These are phyloP conservation scores for Fraxinus xanthoxyloides DNA, from an alignment of 305 asterid species.

Conservation along the genomic window DNA sequence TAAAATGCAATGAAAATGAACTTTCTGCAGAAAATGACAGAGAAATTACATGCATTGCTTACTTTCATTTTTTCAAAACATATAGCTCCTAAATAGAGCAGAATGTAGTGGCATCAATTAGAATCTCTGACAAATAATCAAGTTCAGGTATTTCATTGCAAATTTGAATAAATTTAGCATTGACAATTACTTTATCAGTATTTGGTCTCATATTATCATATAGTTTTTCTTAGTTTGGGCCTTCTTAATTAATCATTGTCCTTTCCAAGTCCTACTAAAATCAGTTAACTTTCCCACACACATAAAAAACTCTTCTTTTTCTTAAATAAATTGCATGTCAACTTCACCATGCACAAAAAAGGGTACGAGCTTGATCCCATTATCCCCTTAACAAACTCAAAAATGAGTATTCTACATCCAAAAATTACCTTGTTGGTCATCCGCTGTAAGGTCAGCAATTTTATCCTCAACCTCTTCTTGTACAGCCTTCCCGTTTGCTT, in stretches of 20 bases:
- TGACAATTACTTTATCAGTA: background rate
- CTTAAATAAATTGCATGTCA: background rate
- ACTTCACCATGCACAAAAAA: background rate
- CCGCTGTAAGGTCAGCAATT: slow-evolving; percentile 47
- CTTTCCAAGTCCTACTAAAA: background rate
- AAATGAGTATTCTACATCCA: background rate
- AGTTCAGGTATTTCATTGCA: background rate
- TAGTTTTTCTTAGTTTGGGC: background rate
- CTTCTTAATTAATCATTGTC: background rate
- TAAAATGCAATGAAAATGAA: background rate
- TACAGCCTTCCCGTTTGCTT: slow-evolving; percentile 26
- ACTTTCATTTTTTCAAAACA: background rate
- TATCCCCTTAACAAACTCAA: background rate
- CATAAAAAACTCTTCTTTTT: background rate
- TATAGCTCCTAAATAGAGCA: background rate
- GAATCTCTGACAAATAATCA: background rate
- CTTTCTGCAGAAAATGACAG: background rate
- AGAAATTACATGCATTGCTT: background rate
- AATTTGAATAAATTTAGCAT: background rate
- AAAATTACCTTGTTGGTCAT: slow-evolving; percentile 57
- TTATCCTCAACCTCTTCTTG: slow-evolving; percentile 52
- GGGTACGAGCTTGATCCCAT: background rate
- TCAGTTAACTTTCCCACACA: background rate
- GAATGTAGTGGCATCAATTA: background rate
- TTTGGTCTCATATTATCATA: background rate